Evolutionary conservation across 257 asterid genomes (phyloP).

Genomic region (Solanum medicagineum): DNA sequence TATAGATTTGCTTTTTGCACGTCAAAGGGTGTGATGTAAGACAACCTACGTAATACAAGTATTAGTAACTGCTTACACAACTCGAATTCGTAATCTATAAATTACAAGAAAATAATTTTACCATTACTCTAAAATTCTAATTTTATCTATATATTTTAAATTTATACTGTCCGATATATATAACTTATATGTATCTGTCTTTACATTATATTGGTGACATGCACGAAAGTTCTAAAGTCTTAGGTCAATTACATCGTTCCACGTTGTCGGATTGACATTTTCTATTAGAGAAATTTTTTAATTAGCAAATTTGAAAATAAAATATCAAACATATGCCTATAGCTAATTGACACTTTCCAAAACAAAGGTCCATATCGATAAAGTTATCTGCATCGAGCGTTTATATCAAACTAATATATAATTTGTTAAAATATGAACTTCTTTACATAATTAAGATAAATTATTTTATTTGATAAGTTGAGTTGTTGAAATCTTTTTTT

Average conservation of each 20-base stretch:
- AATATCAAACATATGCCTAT: not conserved
- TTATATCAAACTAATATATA: not conserved
- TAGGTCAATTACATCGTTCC: not conserved
- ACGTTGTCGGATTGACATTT: not conserved
- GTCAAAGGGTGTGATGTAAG: not conserved
- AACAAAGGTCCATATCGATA: not conserved
- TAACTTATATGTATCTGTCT: too few relatives aligned
- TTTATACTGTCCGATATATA: too few relatives aligned
- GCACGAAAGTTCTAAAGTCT: not conserved
- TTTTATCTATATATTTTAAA: too few relatives aligned
- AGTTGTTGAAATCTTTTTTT: not conserved
- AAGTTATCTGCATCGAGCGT: too few relatives aligned
- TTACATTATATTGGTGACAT: not conserved
- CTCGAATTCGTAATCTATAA: not conserved
- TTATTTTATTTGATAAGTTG: not conserved
- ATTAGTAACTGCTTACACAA: not conserved
- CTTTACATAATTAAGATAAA: not conserved
- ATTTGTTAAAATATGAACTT: not conserved
- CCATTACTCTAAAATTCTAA: too few relatives aligned
- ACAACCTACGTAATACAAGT: not conserved
- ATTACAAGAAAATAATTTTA: too few relatives aligned
- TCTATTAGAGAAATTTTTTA: not conserved
- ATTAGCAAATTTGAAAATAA: not conserved
- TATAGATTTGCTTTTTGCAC: too few relatives aligned
- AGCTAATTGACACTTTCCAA: not conserved